Conservation (phyloP, 208 protist species). For the Polymyxa betae region DNA sequence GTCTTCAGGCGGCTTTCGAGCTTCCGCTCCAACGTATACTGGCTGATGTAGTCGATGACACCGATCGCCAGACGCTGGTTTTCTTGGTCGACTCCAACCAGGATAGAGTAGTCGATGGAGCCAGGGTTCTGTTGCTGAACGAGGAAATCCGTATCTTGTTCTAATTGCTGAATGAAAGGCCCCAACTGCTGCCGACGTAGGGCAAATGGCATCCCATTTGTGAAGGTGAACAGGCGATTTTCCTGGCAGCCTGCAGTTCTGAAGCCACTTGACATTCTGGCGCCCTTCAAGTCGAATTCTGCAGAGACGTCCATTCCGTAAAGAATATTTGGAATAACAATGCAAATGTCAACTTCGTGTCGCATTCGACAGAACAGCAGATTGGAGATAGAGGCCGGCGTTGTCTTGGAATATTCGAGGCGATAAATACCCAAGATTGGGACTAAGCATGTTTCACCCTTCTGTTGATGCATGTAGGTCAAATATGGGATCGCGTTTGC, state of each 20-base stretch:
- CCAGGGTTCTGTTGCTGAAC: neutral
- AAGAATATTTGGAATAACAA: neutral
- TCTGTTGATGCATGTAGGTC: neutral
- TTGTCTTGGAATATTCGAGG: neutral
- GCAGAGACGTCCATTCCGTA: neutral
- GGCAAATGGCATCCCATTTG: neutral
- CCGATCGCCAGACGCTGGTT: neutral
- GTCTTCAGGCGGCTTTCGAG: conserved; percentile 17
- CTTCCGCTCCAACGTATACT: neutral
- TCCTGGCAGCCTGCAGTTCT: neutral
- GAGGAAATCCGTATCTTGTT: conserved; percentile 30
- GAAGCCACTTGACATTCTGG: neutral
- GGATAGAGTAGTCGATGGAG: conserved; percentile 10
- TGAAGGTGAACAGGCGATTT: neutral
- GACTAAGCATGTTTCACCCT: neutral
- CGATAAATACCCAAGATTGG: conserved; percentile 23
- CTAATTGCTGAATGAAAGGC: neutral
- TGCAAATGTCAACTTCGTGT: neutral
- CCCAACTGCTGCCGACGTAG: neutral
- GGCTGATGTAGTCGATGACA: conserved; percentile 9
- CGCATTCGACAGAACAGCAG: neutral
- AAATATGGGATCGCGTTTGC: conserved; percentile 32
- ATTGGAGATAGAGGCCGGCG: neutral
- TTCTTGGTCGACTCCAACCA: conserved; percentile 9
- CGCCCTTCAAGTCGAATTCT: conserved; percentile 35